Evolutionary conservation across 768 basidiomycete genomes (phyloP), one percentile per base, ranked within the genome.

Genomic region (Mycena sanguinolenta): DNA sequence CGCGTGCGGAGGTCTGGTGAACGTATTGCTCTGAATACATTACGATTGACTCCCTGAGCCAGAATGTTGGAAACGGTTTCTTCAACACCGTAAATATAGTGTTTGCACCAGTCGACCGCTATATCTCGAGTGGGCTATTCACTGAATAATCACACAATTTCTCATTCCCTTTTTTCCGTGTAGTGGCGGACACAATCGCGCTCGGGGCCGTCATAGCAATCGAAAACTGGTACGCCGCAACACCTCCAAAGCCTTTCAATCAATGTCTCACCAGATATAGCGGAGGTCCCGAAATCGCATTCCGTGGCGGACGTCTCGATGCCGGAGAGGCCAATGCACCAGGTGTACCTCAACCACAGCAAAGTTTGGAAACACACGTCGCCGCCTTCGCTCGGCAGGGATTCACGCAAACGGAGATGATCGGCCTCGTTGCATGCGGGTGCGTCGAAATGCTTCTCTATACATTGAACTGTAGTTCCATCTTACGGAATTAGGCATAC

Each of bases 291-390:
- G 60, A 65, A 36, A 66, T 71, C 14, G 58, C 64, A 1, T 71
- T 71, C 49, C 69, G 69, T 17, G 69, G 63, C 12, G 69, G 69
- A 50, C 69, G 69, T 6, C n/a, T 71, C 3, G 69, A 71, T 42
- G 58, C 69, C 2, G 27, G 27, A 5, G 63, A 49, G 34, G 34
- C 69, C 2, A 59, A 64, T 38, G 38, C 58, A 3, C 60, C 57
- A 4, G 61, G 60, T 5, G 69, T 70, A 0, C 69, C 69, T 19
- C 23, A 70, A 23, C 69, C 69, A 23, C 63, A 65, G 13, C 13
- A 65, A 54, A 23, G n/a, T n/a, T 38, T 70, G 14, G 49, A 32
- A 2, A 28, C 63, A 13, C 69, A 70, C 17, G 58, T 63, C 13
- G 61, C 42, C 4, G 21, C 58, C 25, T 63, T 63, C 23, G 67